These are phyloP conservation scores for Calonectria naviculata DNA, from an alignment of 2,329 filamentous ascomycete species.

Conservation along the genomic window DNA sequence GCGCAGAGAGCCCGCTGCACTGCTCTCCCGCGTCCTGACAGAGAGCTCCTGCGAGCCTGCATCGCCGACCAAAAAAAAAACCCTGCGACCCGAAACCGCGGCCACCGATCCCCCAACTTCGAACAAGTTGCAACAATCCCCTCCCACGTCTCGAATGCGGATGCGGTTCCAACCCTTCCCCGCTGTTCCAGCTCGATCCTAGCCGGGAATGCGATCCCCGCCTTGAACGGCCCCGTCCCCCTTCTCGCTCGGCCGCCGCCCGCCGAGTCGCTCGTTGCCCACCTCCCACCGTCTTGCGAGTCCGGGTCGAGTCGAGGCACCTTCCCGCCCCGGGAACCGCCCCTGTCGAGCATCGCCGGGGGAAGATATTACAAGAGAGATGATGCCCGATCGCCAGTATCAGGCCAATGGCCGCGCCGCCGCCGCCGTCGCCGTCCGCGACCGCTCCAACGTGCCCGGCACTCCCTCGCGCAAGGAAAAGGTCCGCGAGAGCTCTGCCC, in stretches of 20 bases:
- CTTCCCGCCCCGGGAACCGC: conserved; percentile 17
- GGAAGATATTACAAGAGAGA: conserved; percentile 35
- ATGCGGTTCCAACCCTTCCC: conserved; percentile 35
- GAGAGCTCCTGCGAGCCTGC: conserved; percentile 9
- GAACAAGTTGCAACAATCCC: conserved; percentile 4
- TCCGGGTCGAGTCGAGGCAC: conserved; percentile 17
- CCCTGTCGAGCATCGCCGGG: conserved; percentile 19
- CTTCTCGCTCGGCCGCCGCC: conserved; percentile 15
- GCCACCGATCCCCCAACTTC: not conserved
- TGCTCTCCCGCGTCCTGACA: conserved; percentile 7
- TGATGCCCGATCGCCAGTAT: conserved; percentile 48
- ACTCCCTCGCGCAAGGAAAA: conserved; percentile 74
- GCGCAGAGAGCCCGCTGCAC: not conserved
- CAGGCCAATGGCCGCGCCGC: conserved; percentile 55
- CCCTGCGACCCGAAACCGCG: conserved; percentile 2
- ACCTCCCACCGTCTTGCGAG: conserved; percentile 5
- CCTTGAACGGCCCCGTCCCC: conserved; percentile 26
- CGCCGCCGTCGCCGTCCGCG: conserved; percentile 47
- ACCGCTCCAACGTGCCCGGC: conserved; percentile 58
- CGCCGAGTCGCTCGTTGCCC: conserved; percentile 13
- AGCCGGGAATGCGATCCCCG: conserved; percentile 42
- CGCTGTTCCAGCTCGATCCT: conserved; percentile 30
- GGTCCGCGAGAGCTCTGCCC: conserved; percentile 69
- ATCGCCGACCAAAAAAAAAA: conserved; percentile 5
- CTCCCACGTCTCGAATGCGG: conserved; percentile 28